A percentile compares a stretch with the other conserved stretches of the same genome.
These are phyloP conservation scores for Camellia japonica DNA, from an alignment of 148 eudicot genomes.

Conservation along the genomic window DNA sequence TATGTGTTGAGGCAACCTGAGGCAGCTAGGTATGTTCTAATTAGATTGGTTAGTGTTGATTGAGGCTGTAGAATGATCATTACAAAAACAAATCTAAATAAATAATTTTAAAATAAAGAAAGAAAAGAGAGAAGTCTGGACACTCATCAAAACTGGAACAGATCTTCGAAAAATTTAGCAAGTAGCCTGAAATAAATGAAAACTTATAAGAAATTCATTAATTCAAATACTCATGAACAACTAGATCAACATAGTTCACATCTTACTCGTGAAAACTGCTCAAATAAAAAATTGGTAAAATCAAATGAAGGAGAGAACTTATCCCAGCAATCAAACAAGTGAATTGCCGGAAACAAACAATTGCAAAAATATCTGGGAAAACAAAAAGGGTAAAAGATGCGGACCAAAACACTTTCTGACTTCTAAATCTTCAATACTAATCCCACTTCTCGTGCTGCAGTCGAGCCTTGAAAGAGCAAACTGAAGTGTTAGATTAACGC, in stretches of 20 bases:
- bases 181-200: not conserved
- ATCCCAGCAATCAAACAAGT: slow-evolving; percentile 6
- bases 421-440: not conserved
- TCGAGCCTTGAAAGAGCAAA: not conserved
- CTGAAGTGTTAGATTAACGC: not conserved
- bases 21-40: too few species aligned
- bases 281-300: not conserved
- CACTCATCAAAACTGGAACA: too few species aligned
- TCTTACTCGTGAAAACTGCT: not conserved
- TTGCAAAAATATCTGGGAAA: not conserved
- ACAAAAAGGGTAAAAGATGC: not conserved
- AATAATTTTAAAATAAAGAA: too few species aligned
- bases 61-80: too few species aligned
- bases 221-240: not conserved
- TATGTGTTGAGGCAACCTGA: too few species aligned
- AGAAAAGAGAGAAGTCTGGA: too few species aligned
- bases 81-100: too few species aligned
- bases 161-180: too few species aligned
- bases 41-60: too few species aligned
- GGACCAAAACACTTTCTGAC: not conserved
- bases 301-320: not conserved
- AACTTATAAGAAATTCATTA: not conserved
- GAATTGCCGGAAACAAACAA: not conserved
- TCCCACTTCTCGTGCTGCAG: not conserved
- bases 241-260: not conserved